phyloP scores from a whole-genome alignment of 352 stramenopile species.

The Globisporangium echinulatum region DNA sequence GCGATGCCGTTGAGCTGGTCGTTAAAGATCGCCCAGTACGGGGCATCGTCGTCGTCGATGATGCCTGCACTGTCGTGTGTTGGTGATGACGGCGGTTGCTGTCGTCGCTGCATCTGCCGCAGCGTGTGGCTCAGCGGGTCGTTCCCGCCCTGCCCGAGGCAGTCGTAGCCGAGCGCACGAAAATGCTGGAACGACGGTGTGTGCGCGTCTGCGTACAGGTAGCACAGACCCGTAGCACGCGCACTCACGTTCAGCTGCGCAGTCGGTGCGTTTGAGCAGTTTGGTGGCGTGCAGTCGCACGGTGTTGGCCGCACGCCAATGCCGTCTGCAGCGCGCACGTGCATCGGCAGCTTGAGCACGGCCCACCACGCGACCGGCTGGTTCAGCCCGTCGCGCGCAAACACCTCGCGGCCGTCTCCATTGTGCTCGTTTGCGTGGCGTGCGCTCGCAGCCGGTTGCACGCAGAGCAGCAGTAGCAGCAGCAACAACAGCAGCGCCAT shows the following conservation, averaged over 20 bases:
- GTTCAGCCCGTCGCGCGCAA: constrained; percentile 54
- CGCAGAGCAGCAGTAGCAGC: constrained; percentile 16
- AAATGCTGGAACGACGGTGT: constrained; percentile 54
- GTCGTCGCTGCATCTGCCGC: constrained; percentile 25
- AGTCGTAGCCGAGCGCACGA: constrained; percentile 62
- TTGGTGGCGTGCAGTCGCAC: constrained; percentile 55
- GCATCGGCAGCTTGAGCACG: constrained; percentile 65
- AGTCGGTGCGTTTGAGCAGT: constrained; percentile 48
- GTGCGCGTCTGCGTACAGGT: constrained; percentile 66
- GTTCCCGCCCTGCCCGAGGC: constrained; percentile 65
- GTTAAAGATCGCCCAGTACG: constrained; percentile 75
- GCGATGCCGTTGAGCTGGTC: constrained; percentile 75
- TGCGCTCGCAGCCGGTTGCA: background rate
- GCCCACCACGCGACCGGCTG: constrained; percentile 64
- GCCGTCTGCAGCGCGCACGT: constrained; percentile 19
- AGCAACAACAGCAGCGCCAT: constrained; percentile 1
- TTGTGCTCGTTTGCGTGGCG: background rate
- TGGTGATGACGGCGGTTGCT: background rate
- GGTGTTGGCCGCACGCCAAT: constrained; percentile 28
- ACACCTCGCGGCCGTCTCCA: constrained; percentile 12
- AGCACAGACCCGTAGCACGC: constrained; percentile 61
- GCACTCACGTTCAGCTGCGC: constrained; percentile 19
- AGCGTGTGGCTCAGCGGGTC: constrained; percentile 73
- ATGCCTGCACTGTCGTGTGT: background rate
- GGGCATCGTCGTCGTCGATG: background rate